These are phyloP conservation scores for Claviceps sp. DNA, from an alignment of 2,329 filamentous ascomycete genomes.

Conservation along the genomic window DNA sequence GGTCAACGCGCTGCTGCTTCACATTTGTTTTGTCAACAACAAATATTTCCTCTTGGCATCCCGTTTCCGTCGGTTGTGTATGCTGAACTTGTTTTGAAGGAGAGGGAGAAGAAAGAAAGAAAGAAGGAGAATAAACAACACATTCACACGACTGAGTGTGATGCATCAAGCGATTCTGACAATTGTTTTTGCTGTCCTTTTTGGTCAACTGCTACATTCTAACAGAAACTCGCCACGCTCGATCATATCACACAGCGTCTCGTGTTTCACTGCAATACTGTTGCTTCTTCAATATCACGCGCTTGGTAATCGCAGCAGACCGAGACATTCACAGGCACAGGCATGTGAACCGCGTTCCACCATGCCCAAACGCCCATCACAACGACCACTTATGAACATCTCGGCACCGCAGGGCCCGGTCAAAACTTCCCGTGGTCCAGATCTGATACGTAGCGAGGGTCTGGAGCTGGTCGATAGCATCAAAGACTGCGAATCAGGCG, in stretches of 20 bases:
- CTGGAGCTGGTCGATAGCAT: conserved; percentile 23
- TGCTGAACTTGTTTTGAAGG: not conserved
- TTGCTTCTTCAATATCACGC: not conserved
- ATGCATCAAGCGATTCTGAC: not conserved
- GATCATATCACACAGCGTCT: not conserved
- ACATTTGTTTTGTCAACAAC: not conserved
- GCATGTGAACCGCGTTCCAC: not conserved
- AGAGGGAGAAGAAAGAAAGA: not conserved
- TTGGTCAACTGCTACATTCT: not conserved
- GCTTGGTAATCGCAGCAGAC: not conserved
- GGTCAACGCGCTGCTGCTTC: not conserved
- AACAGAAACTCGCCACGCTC: not conserved
- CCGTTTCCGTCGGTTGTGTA: not conserved
- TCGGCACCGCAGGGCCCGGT: conserved; percentile 25
- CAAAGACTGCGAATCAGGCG: conserved; percentile 17
- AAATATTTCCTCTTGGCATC: not conserved
- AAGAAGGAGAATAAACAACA: not conserved
- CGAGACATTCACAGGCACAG: not conserved
- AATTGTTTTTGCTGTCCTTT: not conserved
- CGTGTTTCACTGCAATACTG: not conserved
- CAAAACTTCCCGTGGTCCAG: conserved; percentile 22
- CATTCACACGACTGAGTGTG: not conserved
- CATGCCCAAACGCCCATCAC: conserved; percentile 8
- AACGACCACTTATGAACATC: conserved; percentile 14
- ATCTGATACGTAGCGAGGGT: conserved; percentile 21